Percentiles rank a stretch among this genome's conserved stretches.
These are phyloP conservation scores for Dovyalis caffra DNA, from an alignment of 345 rosid genomes.

Conservation along the genomic window DNA sequence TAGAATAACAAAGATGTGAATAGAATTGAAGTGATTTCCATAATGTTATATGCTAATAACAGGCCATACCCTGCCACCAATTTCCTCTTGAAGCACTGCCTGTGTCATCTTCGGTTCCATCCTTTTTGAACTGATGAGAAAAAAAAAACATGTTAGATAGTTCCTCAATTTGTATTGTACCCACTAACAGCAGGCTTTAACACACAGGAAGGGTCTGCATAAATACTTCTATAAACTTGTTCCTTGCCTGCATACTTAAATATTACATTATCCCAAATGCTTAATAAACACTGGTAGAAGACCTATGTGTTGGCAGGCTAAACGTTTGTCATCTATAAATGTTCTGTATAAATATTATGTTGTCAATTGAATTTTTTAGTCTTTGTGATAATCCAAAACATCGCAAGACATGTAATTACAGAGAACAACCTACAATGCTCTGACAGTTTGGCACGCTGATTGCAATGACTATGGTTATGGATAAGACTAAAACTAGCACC, in stretches of 20 bases:
- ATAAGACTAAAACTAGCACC: too few relatives aligned
- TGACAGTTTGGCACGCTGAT: too few relatives aligned
- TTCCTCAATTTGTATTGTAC: conserved; percentile 5
- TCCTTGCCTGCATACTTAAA: not conserved
- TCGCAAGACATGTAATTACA: too few relatives aligned
- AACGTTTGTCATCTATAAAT: too few relatives aligned
- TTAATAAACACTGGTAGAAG: not conserved
- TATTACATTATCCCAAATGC: not conserved
- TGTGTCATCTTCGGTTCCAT: conserved; percentile 67
- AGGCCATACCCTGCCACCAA: conserved; percentile 88
- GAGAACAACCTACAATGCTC: too few relatives aligned
- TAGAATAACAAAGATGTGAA: not conserved
- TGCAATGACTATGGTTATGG: too few relatives aligned
- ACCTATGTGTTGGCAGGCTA: not conserved
- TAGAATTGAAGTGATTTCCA: not conserved
- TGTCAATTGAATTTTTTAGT: too few relatives aligned
- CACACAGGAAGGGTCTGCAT: not conserved
- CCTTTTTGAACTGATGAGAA: conserved; percentile 51
- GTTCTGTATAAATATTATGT: too few relatives aligned
- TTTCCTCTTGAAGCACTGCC: conserved; percentile 86
- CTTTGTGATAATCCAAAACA: too few relatives aligned
- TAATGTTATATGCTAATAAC: not conserved
- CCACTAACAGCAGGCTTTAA: not conserved
- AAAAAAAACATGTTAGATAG: not conserved
- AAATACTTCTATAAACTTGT: not conserved